phyloP scores from a whole-genome alignment of 1,139 yeast genomes.

The Schwanniomyces etchellsii region DNA sequence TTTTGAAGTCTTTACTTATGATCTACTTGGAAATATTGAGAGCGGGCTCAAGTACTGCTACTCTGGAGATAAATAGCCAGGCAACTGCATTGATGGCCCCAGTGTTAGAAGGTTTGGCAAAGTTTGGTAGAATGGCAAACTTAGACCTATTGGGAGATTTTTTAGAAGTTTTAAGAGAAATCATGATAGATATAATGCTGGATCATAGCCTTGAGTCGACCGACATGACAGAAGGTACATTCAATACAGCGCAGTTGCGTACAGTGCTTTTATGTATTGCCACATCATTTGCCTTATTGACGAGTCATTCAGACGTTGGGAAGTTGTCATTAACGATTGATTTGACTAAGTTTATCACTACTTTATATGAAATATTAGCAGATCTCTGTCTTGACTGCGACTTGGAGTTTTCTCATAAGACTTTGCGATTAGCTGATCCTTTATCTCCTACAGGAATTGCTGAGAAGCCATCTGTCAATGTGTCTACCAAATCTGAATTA shows the following conservation, averaged over 20 bases:
- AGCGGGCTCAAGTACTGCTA: conserved; percentile 26
- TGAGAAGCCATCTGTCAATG: conserved; percentile 71
- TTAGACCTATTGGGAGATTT: conserved; percentile 90
- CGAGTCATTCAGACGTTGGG: conserved; percentile 62
- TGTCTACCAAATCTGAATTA: conserved; percentile 85
- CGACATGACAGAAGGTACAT: conserved; percentile 22
- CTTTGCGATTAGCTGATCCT: conserved; percentile 77
- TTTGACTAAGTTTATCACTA: conserved; percentile 64
- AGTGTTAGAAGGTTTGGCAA: conserved; percentile 85
- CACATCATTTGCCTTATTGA: conserved; percentile 79
- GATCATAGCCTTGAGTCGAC: conserved; percentile 24
- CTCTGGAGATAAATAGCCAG: conserved; percentile 40
- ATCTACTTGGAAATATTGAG: conserved; percentile 75
- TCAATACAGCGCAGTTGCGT: conserved; percentile 41
- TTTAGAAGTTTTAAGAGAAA: conserved; percentile 80
- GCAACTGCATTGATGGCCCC: conserved; percentile 64
- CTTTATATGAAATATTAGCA: conserved; percentile 62
- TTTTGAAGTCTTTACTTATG: conserved; percentile 64
- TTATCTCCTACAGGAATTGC: conserved; percentile 24
- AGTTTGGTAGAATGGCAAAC: conserved; percentile 88
- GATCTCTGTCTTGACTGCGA: conserved; percentile 75
- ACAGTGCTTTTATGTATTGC: conserved; percentile 78
- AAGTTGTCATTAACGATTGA: conserved; percentile 57
- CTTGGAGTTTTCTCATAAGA: conserved; percentile 77
- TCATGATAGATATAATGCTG: conserved; percentile 45